A percentile compares a stretch with the other conserved stretches of the same genome.
These are phyloP conservation scores for Globisporangium mamillatum DNA, from an alignment of 352 stramenopile genomes.

Conservation along the genomic window DNA sequence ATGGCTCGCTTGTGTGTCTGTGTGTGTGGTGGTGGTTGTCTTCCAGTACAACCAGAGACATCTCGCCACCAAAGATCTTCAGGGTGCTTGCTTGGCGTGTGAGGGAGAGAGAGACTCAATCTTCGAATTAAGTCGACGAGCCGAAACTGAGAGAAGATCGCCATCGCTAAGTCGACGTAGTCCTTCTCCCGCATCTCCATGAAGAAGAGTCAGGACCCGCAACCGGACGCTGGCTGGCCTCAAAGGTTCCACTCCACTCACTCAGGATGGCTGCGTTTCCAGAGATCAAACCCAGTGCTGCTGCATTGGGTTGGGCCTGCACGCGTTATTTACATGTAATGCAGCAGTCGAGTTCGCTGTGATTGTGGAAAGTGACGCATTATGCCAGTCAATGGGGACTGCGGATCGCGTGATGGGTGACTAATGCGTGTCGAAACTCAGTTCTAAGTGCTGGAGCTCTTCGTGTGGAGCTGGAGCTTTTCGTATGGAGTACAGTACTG, in stretches of 20 bases:
- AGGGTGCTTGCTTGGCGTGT: too few relatives aligned
- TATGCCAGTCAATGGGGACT: neutral
- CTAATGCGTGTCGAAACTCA: neutral
- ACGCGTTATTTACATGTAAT: too few relatives aligned
- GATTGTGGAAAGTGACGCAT: neutral
- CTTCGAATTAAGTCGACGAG: neutral
- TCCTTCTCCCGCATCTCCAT: neutral
- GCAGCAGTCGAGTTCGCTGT: neutral
- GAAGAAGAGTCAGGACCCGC: neutral
- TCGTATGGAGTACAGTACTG: neutral
- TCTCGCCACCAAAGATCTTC: too few relatives aligned
- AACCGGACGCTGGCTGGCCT: neutral
- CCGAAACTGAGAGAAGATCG: neutral
- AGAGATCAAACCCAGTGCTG: neutral
- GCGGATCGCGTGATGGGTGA: neutral
- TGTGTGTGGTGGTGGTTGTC: neutral
- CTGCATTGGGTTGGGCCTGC: neutral
- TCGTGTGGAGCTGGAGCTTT: too few relatives aligned
- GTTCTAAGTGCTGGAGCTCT: too few relatives aligned
- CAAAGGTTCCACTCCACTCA: neutral
- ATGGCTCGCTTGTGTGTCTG: neutral
- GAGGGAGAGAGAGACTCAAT: neutral
- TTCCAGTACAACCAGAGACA: neutral
- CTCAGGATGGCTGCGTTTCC: neutral
- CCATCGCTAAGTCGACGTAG: neutral